phyloP scores from a whole-genome alignment of 164 flowering plant genomes.

The Umbilicus rupestris region DNA sequence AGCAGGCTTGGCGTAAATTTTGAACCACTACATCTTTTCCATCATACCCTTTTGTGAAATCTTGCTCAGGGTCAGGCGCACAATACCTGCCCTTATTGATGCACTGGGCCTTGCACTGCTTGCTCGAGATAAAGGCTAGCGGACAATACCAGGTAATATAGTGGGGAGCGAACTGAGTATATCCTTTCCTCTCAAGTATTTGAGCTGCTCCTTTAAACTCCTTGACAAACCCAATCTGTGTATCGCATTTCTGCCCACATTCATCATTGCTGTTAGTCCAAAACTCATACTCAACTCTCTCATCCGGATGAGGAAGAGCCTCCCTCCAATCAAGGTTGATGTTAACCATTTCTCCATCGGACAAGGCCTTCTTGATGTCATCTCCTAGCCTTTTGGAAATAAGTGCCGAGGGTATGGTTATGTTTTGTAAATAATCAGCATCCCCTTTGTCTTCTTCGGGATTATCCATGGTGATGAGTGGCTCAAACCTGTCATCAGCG shows the following conservation, averaged over 20 bases:
- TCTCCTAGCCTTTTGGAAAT: slow-evolving; percentile 3
- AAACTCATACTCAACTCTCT: slow-evolving; percentile 10
- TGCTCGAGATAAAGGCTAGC: slow-evolving; percentile 3
- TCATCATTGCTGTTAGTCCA: slow-evolving; percentile 9
- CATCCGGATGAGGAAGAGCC: slow-evolving; percentile 11
- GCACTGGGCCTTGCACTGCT: slow-evolving; percentile 10
- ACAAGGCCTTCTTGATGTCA: slow-evolving; percentile 1
- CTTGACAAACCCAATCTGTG: slow-evolving; percentile 8
- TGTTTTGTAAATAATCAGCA: slow-evolving; percentile 7
- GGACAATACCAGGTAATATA: slow-evolving; percentile 9
- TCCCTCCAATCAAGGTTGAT: slow-evolving; percentile 9
- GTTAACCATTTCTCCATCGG: slow-evolving; percentile 7
- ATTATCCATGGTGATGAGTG: slow-evolving; percentile 6
- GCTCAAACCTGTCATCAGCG: slow-evolving; percentile 4
- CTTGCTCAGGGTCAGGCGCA: slow-evolving; percentile 9
- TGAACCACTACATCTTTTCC: slow-evolving; percentile 7
- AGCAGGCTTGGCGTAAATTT: slow-evolving; percentile 7
- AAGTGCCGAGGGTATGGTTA: slow-evolving; percentile 5
- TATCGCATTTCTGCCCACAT: slow-evolving; percentile 8
- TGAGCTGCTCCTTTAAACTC: slow-evolving; percentile 8
- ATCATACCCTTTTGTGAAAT: slow-evolving; percentile 8
- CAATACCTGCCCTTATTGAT: slow-evolving; percentile 5
- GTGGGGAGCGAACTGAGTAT: slow-evolving; percentile 10
- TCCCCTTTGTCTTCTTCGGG: slow-evolving; percentile 4
- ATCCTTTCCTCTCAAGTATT: slow-evolving; percentile 10